Percentiles rank a stretch among this genome's conserved stretches.
These are phyloP conservation scores for Sporisorium scitamineum DNA, from an alignment of 1,284 basidiomycete genomes.

Conservation along the genomic window DNA sequence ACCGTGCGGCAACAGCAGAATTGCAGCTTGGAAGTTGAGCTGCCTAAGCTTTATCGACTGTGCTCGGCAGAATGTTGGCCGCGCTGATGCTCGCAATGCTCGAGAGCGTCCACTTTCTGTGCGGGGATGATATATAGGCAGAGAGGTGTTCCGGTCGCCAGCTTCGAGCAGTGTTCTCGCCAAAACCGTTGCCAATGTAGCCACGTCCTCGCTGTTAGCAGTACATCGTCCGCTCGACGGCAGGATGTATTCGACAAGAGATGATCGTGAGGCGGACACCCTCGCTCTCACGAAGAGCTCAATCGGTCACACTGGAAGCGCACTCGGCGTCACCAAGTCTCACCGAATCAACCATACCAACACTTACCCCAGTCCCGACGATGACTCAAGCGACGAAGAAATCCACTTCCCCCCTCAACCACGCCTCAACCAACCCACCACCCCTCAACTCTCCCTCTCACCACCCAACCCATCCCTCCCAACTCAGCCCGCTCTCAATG, in stretches of 20 bases:
- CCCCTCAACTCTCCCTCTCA: no score
- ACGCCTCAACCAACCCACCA: no score
- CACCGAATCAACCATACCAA: no score
- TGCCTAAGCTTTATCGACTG: background rate
- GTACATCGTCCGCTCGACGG: background rate
- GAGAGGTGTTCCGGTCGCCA: background rate
- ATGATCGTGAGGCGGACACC: no score
- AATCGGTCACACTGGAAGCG: background rate
- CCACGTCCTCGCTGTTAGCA: background rate
- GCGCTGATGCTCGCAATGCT: no score
- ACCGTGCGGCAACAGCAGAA: background rate
- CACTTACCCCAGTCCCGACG: no score
- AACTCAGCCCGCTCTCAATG: constrained; percentile 25
- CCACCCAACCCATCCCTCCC: background rate
- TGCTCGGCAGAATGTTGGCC: background rate
- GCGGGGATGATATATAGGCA: background rate
- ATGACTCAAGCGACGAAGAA: no score
- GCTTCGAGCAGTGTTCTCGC: no score
- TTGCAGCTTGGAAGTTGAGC: background rate
- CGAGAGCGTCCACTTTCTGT: background rate
- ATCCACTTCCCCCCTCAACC: no score
- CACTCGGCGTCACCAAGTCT: background rate
- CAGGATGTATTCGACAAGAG: no score
- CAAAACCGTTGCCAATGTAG: no score
- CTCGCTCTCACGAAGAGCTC: no score